These are phyloP conservation scores for Fraxinus quadrangulata DNA, from an alignment of 257 asterid genomes.

Conservation along the genomic window DNA sequence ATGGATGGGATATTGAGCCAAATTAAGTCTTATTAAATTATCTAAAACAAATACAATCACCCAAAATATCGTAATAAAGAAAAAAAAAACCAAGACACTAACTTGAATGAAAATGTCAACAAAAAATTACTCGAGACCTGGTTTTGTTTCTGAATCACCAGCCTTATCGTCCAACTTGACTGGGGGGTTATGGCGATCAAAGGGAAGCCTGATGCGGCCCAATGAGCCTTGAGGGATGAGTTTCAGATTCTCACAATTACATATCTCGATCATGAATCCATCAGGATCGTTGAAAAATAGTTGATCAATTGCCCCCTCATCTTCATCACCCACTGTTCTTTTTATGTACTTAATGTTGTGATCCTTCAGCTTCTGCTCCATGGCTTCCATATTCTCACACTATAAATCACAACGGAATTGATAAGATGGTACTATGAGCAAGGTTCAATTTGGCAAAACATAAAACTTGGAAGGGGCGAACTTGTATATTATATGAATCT, in stretches of 20 bases:
- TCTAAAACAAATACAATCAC: not conserved
- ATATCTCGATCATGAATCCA: slow-evolving; percentile 81
- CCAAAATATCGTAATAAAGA: not conserved
- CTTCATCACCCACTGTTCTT: slow-evolving; percentile 59
- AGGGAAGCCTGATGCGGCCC: slow-evolving; percentile 56
- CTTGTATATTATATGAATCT: no score
- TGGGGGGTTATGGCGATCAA: slow-evolving; percentile 57
- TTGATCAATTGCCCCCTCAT: slow-evolving; percentile 52
- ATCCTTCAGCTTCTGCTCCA: slow-evolving; percentile 57
- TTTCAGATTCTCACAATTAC: slow-evolving; percentile 70
- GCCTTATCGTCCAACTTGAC: slow-evolving; percentile 17
- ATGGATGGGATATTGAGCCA: not conserved
- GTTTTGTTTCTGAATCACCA: not conserved
- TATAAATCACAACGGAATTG: slow-evolving; percentile 4
- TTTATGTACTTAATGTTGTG: slow-evolving; percentile 45
- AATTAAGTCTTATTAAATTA: not conserved
- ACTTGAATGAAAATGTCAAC: no score
- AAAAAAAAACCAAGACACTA: no score
- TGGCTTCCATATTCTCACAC: slow-evolving; percentile 66
- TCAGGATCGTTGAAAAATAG: slow-evolving; percentile 76
- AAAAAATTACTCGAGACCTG: no score
- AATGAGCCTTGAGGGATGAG: slow-evolving; percentile 55
- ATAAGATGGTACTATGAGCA: not conserved
- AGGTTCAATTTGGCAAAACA: no score
- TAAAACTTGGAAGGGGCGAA: no score